These are phyloP conservation scores for Acacia melanoxylon DNA, from an alignment of 306 rosid species.

Conservation along the genomic window DNA sequence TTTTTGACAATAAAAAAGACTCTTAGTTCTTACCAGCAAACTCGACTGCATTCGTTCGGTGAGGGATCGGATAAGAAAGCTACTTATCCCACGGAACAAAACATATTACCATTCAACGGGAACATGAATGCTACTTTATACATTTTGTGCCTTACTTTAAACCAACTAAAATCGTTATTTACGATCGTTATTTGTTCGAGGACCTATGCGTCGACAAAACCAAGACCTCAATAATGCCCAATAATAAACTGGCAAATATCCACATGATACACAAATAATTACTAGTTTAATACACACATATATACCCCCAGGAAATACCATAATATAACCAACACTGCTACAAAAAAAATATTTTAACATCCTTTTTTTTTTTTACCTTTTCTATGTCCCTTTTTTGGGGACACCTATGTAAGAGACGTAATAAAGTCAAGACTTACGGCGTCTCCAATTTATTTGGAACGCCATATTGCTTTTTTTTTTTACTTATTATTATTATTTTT, in stretches of 20 bases:
- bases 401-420: too few relatives aligned
- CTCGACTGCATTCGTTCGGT: not conserved
- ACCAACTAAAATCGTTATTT: not conserved
- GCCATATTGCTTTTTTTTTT: too few relatives aligned
- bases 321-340: not conserved
- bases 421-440: too few relatives aligned
- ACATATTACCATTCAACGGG: not conserved
- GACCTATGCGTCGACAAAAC: not conserved
- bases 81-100: not conserved
- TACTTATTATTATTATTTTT: too few relatives aligned
- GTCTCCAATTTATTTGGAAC: too few relatives aligned
- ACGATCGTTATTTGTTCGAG: not conserved
- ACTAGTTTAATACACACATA: too few relatives aligned
- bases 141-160: not conserved
- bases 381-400: too few relatives aligned
- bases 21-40: not conserved
- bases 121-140: not conserved
- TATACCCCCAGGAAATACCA: too few relatives aligned
- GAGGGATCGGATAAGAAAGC: not conserved
- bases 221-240: not conserved
- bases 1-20: not conserved
- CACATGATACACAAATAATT: not conserved
- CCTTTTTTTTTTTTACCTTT: too few relatives aligned
- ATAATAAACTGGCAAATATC: not conserved
- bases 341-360: too few relatives aligned